Percentiles rank a stretch among this genome's conserved stretches.
Evolutionary conservation across 2,329 filamentous ascomycete species (phyloP).

Genomic region (Lomentospora prolificans): DNA sequence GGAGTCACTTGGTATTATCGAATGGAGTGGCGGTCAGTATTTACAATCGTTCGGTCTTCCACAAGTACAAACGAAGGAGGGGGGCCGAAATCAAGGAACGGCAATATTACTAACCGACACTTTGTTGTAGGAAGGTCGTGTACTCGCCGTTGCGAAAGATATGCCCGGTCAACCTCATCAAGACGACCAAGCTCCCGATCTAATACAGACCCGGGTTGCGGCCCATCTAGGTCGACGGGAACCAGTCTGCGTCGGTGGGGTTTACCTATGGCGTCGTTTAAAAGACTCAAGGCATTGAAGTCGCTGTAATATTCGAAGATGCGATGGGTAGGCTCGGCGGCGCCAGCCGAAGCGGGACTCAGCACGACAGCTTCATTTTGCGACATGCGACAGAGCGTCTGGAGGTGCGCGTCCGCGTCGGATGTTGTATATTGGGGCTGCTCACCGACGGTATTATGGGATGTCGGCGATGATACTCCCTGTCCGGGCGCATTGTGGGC

Average conservation of each 20-base stretch:
- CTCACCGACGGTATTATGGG: neutral
- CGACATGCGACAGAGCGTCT: conserved; percentile 2
- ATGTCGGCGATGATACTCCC: neutral
- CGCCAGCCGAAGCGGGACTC: neutral
- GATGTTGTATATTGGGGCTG: neutral
- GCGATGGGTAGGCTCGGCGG: neutral
- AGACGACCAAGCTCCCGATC: neutral
- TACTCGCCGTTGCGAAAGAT: neutral
- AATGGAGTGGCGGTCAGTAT: no score
- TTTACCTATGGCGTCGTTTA: neutral
- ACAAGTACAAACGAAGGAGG: no score
- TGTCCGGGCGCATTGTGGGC: neutral
- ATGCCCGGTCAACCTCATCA: neutral
- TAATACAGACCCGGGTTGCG: neutral
- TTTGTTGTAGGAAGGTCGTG: neutral
- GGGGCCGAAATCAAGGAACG: no score
- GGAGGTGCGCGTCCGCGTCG: neutral
- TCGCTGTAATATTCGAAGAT: conserved; percentile 7
- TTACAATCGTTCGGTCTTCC: no score
- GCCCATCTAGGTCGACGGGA: neutral
- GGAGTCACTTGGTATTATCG: neutral
- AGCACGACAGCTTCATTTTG: neutral
- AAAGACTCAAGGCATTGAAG: conserved; percentile 5
- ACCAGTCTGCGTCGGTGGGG: neutral
- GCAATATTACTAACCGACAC: neutral